Conservation (phyloP, 441 rosid species). For the Pelargonium citronellum region DNA sequence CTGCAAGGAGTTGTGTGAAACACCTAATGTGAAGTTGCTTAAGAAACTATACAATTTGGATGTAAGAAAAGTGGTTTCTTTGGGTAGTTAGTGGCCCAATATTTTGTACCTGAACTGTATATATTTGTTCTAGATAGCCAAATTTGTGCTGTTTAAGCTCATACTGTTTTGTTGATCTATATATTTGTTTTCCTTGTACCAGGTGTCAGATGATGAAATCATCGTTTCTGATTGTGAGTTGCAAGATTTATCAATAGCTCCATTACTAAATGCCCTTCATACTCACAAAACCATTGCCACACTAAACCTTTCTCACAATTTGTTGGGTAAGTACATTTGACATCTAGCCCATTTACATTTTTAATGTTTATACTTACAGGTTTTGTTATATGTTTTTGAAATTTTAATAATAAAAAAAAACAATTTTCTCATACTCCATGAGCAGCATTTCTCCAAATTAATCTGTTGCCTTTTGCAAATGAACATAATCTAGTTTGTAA, state of each 20-base stretch:
- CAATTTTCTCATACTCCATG: constrained; percentile 10
- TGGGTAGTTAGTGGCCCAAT: constrained; percentile 11
- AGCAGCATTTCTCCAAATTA: not conserved
- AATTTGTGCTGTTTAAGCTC: constrained; percentile 13
- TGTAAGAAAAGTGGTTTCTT: constrained; percentile 38
- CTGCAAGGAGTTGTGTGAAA: constrained; percentile 61
- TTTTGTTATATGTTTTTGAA: not conserved
- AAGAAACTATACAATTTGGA: constrained; percentile 74
- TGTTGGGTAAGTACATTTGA: constrained; percentile 52
- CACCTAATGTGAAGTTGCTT: constrained; percentile 74
- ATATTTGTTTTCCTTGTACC: constrained; percentile 19
- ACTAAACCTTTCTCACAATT: constrained; percentile 88
- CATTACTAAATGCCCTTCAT: constrained; percentile 66
- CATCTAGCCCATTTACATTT: constrained; percentile 15
- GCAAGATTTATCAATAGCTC: constrained; percentile 86
- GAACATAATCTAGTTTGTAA: not conserved
- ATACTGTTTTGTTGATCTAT: constrained; percentile 11
- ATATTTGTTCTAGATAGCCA: constrained; percentile 7
- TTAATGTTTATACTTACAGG: not conserved
- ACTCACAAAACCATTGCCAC: constrained; percentile 57
- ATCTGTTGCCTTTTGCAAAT: not conserved
- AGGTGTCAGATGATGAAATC: constrained; percentile 90
- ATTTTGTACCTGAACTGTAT: constrained; percentile 10
- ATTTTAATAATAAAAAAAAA: not conserved
- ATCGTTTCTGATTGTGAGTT: constrained; percentile 71